Percentiles rank a stretch among this genome's conserved stretches.
Evolutionary conservation across 768 basidiomycete genomes (phyloP).

Genomic region (Amanita inopinata): DNA sequence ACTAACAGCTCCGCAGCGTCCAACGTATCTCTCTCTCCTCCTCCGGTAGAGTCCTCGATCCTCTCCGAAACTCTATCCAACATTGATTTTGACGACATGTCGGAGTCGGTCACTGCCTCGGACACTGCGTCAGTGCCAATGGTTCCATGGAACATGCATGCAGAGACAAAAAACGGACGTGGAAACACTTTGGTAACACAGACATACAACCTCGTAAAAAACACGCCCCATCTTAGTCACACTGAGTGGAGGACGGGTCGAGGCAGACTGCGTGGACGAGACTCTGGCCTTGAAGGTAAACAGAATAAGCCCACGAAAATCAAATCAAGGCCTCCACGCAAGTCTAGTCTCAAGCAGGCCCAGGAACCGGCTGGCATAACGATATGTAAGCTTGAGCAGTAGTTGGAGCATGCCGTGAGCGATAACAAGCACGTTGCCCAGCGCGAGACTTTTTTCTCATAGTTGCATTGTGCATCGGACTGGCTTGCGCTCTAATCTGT

Average conservation of each 20-base stretch:
- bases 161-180: constrained; percentile 1
- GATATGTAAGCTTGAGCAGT: constrained; percentile 3
- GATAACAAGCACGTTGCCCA: constrained; percentile 7
- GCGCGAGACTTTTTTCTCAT: constrained; percentile 34
- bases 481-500: constrained; percentile 28
- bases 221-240: background rate
- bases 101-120: background rate
- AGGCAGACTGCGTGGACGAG: background rate
- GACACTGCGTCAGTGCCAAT: background rate
- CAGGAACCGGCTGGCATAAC: background rate
- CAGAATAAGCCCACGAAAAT: background rate
- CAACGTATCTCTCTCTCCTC: background rate
- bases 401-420: background rate
- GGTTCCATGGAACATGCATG: constrained; percentile 9
- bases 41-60: constrained; percentile 5
- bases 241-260: background rate
- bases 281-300: background rate
- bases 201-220: background rate
- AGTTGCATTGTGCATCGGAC: constrained; percentile 28
- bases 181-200: constrained; percentile 6
- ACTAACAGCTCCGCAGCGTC: background rate
- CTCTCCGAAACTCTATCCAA: constrained; percentile 7
- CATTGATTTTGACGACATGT: constrained; percentile 5
- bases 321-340: background rate
- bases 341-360: background rate